Evolutionary conservation across 257 asterid species (phyloP), one percentile per base, ranked within the genome.

Genomic region (Nicotiana attenuata): DNA sequence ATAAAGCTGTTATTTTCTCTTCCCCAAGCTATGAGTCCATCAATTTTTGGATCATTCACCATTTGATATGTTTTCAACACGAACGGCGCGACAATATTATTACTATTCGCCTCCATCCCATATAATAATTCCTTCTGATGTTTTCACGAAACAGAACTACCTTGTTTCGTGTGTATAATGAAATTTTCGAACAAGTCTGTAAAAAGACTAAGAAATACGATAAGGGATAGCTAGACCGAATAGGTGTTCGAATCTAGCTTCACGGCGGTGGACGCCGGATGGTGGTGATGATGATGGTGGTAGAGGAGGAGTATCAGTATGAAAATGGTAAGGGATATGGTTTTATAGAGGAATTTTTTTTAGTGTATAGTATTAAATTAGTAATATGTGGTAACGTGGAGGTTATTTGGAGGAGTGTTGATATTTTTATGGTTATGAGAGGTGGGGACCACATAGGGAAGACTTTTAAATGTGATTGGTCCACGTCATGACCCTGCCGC

Each of bases 1-100:
- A 94, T 80, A 82, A 94, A 94, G 14, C 95, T 91, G 19, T 94
- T 94, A 63, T 88, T 90, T 0, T 82, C 91, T 80, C 57, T 83
- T 2, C 97, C 96, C 97, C 98, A 94, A 13, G 85, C 17, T 83
- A 92, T 90, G 47, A 90, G 84, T 31, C 86, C 88, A 81, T 91
- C 87, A 0, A 93, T 89, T 5, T 91, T 31, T 31, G 91, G 90
- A 82, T 93, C 98, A 56, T 85, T 88, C 83, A 93, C 98, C 97
- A 94, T 94, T 81, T 94, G 94, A 66, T 93, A 94, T 45, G 97
- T 92, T 87, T 94, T 94, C 92, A 88, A 79, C 82, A 94, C 96
- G 76, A 94, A 94, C 65, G 97, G 96, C 17, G 97, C 92, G 0
- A 89, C 41, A 16, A 83, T 80, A 71, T 61, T 83, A 13, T 22